A percentile compares a stretch with the other conserved stretches of the same genome.
Evolutionary conservation across 306 rosid genomes (phyloP).

Genomic region (Prunus kanzakura): DNA sequence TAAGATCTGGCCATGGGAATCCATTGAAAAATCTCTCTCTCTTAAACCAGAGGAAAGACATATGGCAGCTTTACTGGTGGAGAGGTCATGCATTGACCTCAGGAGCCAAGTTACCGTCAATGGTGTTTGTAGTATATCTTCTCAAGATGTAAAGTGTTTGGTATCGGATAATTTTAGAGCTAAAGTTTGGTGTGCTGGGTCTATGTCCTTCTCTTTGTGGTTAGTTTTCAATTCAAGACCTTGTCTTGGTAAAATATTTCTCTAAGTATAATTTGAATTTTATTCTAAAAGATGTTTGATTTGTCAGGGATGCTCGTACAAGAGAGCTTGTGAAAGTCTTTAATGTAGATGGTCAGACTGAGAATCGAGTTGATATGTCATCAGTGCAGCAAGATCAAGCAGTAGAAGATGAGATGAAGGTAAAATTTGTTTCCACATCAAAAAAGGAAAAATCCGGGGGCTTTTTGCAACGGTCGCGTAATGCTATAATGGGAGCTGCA

Average conservation of each 20-base stretch:
- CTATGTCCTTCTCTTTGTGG: conserved; percentile 86
- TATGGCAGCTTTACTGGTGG: conserved; percentile 96
- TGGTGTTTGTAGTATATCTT: conserved; percentile 86
- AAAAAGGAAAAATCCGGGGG: conserved; percentile 92
- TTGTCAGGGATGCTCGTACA: conserved; percentile 85
- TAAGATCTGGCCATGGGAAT: conserved; percentile 97
- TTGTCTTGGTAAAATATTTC: neutral
- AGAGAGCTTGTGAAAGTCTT: conserved; percentile 90
- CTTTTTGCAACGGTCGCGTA: conserved; percentile 85
- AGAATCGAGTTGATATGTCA: conserved; percentile 79
- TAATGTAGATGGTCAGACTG: conserved; percentile 83
- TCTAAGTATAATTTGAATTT: neutral
- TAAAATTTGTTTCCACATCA: conserved; percentile 63
- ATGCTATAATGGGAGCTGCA: conserved; percentile 96
- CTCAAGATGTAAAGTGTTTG: conserved; percentile 88
- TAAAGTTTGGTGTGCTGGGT: conserved; percentile 80
- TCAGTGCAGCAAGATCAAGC: conserved; percentile 76
- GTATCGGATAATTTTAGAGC: conserved; percentile 65
- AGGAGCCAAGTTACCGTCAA: conserved; percentile 82
- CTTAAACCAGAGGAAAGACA: conserved; percentile 83
- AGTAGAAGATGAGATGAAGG: conserved; percentile 79
- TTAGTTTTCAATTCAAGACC: conserved; percentile 22
- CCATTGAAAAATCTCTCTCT: conserved; percentile 86
- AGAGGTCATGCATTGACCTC: conserved; percentile 83
- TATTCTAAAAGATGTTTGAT: conserved; percentile 5